A percentile compares a stretch with the other conserved stretches of the same genome.
phyloP scores from a whole-genome alignment of 2,329 filamentous ascomycete genomes.

The Neopestalotiopsis sp. region DNA sequence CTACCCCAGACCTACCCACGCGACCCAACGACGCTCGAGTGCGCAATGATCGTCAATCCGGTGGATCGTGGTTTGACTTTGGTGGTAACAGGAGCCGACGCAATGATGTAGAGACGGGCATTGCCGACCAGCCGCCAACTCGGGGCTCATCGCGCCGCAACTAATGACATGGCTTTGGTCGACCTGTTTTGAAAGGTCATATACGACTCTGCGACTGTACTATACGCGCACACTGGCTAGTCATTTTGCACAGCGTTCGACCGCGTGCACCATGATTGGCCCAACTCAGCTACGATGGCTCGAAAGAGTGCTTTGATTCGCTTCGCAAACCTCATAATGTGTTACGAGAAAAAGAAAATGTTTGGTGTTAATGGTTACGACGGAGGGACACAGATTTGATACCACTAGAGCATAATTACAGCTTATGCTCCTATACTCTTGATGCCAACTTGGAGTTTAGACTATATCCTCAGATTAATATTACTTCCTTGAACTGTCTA shows the following conservation, averaged over 20 bases:
- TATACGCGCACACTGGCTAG: neutral
- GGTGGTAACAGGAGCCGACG: constrained; percentile 35
- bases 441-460: neutral
- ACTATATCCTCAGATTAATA: neutral
- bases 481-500: neutral
- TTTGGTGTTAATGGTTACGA: constrained; percentile 10
- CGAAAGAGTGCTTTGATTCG: neutral
- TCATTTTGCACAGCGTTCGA: neutral
- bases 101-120: constrained; percentile 35
- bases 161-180: constrained; percentile 7
- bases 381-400: neutral
- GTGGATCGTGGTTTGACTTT: constrained; percentile 37
- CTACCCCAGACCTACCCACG: constrained; percentile 23
- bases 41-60: constrained; percentile 28
- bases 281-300: neutral
- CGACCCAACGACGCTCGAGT: constrained; percentile 32
- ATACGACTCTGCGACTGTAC: neutral
- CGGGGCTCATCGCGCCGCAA: constrained; percentile 25
- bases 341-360: neutral
- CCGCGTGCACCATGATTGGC: neutral
- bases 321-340: neutral
- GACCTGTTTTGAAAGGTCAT: neutral
- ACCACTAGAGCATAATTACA: constrained; percentile 1
- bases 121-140: constrained; percentile 20
- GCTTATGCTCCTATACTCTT: neutral